phyloP scores from a whole-genome alignment of 78 protist genomes.

The Bigelowiella natans region DNA sequence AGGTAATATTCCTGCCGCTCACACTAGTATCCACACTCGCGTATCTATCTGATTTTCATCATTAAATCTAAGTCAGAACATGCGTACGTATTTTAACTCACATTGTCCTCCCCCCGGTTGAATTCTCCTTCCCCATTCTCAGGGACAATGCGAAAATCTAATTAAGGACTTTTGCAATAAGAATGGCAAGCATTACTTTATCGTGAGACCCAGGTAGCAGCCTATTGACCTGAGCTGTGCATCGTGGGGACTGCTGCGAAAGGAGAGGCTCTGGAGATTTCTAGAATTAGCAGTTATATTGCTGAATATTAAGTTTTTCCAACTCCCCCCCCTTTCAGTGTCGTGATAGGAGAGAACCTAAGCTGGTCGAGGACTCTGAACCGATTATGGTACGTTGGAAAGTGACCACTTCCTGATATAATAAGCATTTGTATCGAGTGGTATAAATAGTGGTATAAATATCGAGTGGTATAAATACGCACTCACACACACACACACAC shows the following conservation, averaged over 20 bases:
- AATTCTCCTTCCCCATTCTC: too few species aligned
- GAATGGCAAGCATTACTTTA: not conserved
- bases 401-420: not conserved
- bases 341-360: not conserved
- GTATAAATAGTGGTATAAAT: not conserved
- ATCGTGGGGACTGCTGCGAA: too few species aligned
- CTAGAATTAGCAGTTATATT: too few species aligned
- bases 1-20: not conserved
- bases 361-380: not conserved
- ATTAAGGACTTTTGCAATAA: not conserved
- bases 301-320: too few species aligned
- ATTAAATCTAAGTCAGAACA: too few species aligned
- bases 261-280: too few species aligned
- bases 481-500: not conserved
- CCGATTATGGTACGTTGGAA: not conserved
- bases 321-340: too few species aligned
- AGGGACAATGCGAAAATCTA: not conserved
- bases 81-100: too few species aligned
- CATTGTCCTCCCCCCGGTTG: too few species aligned
- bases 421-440: not conserved
- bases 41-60: too few species aligned
- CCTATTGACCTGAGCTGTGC: not conserved
- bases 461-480: not conserved
- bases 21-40: too few species aligned
- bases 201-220: not conserved